phyloP scores from a whole-genome alignment of 1,139 yeast genomes.

The Taphrina flavorubra region DNA sequence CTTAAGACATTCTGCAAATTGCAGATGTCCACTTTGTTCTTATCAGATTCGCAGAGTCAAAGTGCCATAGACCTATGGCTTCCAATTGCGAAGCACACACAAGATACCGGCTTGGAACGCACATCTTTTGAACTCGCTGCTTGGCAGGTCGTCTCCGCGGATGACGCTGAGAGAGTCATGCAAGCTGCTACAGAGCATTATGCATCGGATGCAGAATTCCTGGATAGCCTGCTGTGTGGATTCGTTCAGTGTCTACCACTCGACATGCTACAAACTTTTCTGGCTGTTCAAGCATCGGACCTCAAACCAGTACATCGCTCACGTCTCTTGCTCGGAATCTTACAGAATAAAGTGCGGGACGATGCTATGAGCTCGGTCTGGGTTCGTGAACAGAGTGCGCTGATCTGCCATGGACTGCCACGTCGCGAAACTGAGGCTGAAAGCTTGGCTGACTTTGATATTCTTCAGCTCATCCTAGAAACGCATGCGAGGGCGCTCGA shows the following conservation, averaged over 20 bases:
- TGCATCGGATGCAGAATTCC: not conserved
- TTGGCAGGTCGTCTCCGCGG: not conserved
- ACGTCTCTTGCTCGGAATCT: not conserved
- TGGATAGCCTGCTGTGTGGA: not conserved
- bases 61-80: not conserved
- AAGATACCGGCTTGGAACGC: not conserved
- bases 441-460: not conserved
- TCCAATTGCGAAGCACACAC: not conserved
- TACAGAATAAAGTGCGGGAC: not conserved
- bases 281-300: not conserved
- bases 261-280: not conserved
- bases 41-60: not conserved
- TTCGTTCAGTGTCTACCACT: not conserved
- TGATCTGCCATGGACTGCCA: not conserved
- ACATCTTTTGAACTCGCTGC: slow-evolving; percentile 5
- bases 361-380: not conserved
- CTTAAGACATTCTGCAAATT: slow-evolving; percentile 5
- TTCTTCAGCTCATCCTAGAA: not conserved
- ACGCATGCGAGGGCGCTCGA: slow-evolving; percentile 6
- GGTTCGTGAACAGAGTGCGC: not conserved
- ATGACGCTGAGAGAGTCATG: not conserved
- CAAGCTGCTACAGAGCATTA: not conserved
- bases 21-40: not conserved
- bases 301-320: not conserved
- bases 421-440: not conserved